A percentile compares a stretch with the other conserved stretches of the same genome.
phyloP scores from a whole-genome alignment of 441 rosid species.

The Omphalea diandra region DNA sequence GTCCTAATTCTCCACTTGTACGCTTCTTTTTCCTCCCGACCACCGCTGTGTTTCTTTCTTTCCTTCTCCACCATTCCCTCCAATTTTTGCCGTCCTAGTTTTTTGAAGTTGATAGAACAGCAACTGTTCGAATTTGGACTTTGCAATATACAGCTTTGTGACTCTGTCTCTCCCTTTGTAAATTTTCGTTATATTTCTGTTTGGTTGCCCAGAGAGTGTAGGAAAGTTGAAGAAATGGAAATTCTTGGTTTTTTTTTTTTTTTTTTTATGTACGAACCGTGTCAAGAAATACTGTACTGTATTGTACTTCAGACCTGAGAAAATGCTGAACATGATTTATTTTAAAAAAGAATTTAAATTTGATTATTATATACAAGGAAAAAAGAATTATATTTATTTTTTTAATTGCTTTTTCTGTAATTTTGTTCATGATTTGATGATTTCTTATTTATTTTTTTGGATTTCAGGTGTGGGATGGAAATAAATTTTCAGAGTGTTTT shows the following conservation, averaged over 20 bases:
- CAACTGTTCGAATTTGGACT: not conserved
- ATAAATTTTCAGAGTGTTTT: slow-evolving; percentile 51
- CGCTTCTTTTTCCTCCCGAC: not conserved
- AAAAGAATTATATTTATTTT: not conserved
- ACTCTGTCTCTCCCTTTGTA: not conserved
- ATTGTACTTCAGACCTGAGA: not conserved
- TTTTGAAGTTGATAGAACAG: too few relatives aligned
- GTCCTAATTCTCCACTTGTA: slow-evolving; percentile 56
- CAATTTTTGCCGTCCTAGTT: not conserved
- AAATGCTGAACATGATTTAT: not conserved
- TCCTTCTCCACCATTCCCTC: not conserved
- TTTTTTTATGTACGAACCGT: not conserved
- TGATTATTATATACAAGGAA: not conserved
- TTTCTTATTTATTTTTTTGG: slow-evolving; percentile 3
- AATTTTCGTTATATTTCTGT: not conserved
- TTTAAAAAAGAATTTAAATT: not conserved
- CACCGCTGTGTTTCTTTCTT: not conserved
- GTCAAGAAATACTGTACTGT: not conserved
- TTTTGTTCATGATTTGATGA: not conserved
- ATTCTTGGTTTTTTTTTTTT: too few relatives aligned
- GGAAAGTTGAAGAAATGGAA: not conserved
- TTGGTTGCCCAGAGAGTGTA: not conserved
- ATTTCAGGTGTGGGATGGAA: slow-evolving; percentile 61
- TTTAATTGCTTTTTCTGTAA: not conserved
- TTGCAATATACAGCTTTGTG: not conserved